Conservation (phyloP, 2,329 filamentous ascomycete species). For the Hymenoscyphus scutula region DNA sequence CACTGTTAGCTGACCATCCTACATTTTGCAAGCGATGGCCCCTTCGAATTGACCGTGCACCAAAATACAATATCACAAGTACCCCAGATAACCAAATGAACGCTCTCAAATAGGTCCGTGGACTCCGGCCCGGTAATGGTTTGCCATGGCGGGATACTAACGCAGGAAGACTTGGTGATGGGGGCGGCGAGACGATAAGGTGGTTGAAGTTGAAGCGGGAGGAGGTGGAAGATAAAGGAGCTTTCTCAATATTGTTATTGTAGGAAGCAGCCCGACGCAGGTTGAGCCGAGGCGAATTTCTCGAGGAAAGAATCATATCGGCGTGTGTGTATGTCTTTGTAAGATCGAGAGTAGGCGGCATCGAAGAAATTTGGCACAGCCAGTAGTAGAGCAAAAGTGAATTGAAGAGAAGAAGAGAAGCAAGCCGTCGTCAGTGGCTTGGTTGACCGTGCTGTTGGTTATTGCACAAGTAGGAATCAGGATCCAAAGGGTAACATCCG, state of each 20-base stretch:
- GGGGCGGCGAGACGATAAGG: constrained; percentile 65
- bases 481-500: constrained; percentile 24
- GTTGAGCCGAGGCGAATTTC: constrained; percentile 51
- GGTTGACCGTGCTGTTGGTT: constrained; percentile 21
- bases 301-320: constrained; percentile 39
- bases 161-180: constrained; percentile 68
- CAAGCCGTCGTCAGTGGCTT: constrained; percentile 6
- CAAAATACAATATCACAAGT: constrained; percentile 51
- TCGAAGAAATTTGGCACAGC: constrained; percentile 34
- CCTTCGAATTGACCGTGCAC: constrained; percentile 37
- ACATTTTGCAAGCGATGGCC: constrained; percentile 36
- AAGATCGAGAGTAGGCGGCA: constrained; percentile 29
- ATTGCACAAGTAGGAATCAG: constrained; percentile 26
- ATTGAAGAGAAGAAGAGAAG: constrained; percentile 18
- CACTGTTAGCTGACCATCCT: constrained; percentile 41
- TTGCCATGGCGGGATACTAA: constrained; percentile 65
- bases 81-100: constrained; percentile 54
- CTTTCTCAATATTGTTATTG: constrained; percentile 52
- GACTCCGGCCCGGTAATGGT: constrained; percentile 45
- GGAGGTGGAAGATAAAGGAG: constrained; percentile 56
- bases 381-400: constrained; percentile 27
- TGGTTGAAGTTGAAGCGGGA: constrained; percentile 66
- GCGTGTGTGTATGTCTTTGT: constrained; percentile 39
- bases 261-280: constrained; percentile 59
- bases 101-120: constrained; percentile 28